A percentile compares a stretch with the other conserved stretches of the same genome.
phyloP scores from a whole-genome alignment of 768 basidiomycete genomes.

The Boletus reticuloceps region DNA sequence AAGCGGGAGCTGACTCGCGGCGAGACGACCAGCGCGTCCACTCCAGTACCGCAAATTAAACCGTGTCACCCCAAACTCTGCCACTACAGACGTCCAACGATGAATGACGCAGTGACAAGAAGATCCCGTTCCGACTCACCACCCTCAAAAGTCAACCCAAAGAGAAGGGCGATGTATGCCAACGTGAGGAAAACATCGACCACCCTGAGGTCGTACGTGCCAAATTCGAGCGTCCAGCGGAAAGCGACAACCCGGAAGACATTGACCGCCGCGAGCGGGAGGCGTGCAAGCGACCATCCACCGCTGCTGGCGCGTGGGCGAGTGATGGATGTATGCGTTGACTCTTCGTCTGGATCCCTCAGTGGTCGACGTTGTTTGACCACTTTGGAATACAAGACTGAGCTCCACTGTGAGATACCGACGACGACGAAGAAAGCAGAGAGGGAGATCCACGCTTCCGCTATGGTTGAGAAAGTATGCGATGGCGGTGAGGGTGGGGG shows the following conservation, averaged over 20 bases:
- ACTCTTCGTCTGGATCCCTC: conserved; percentile 15
- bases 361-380: background rate
- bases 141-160: conserved; percentile 43
- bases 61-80: background rate
- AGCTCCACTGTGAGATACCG: conserved; percentile 28
- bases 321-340: background rate
- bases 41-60: conserved; percentile 24
- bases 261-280: conserved; percentile 39
- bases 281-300: conserved; percentile 37
- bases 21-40: conserved; percentile 30
- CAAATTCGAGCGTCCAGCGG: conserved; percentile 46
- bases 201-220: conserved; percentile 37
- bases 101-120: background rate
- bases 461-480: background rate
- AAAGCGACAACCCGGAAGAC: conserved; percentile 49
- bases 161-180: conserved; percentile 43
- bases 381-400: conserved; percentile 22
- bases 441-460: conserved; percentile 18
- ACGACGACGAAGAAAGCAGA: conserved; percentile 13
- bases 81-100: conserved; percentile 1
- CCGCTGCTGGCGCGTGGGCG: conserved; percentile 15
- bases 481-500: background rate
- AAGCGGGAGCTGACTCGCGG: conserved; percentile 39
- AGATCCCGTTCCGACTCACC: conserved; percentile 34
- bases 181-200: conserved; percentile 47